These are phyloP conservation scores for Tolypocladium ovalisporum DNA, from an alignment of 2,329 filamentous ascomycete genomes.

Conservation along the genomic window DNA sequence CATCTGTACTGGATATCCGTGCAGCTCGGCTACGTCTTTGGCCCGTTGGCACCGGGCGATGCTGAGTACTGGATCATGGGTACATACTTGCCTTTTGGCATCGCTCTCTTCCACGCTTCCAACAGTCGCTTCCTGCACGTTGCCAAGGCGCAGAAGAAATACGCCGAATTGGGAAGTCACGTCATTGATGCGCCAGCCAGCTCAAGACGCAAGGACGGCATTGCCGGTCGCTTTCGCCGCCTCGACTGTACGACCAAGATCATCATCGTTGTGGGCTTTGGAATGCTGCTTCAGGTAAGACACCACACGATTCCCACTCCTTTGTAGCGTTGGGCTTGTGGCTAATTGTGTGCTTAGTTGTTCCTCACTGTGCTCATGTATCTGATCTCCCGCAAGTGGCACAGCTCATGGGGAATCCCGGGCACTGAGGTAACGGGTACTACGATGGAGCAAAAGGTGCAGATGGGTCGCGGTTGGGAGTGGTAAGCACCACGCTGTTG, in stretches of 20 bases:
- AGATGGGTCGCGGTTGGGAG: slow-evolving; percentile 46
- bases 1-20: slow-evolving; percentile 30
- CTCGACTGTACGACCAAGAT: slow-evolving; percentile 33
- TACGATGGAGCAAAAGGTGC: slow-evolving; percentile 33
- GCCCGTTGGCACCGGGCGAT: slow-evolving; percentile 30
- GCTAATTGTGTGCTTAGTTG: slow-evolving; percentile 28
- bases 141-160: slow-evolving; percentile 36
- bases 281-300: slow-evolving; percentile 43
- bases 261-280: slow-evolving; percentile 37
- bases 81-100: slow-evolving; percentile 50
- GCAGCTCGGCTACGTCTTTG: slow-evolving; percentile 25
- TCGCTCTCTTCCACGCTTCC: slow-evolving; percentile 54
- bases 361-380: slow-evolving; percentile 47
- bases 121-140: slow-evolving; percentile 49
- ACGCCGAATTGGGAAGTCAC: slow-evolving; percentile 4
- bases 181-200: not conserved
- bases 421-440: slow-evolving; percentile 46
- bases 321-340: not conserved
- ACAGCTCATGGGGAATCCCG: slow-evolving; percentile 46
- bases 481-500: slow-evolving; percentile 29
- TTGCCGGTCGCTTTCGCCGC: slow-evolving; percentile 17
- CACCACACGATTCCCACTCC: not conserved
- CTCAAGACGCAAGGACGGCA: slow-evolving; percentile 11
- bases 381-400: slow-evolving; percentile 51
- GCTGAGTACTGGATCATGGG: slow-evolving; percentile 56